Conservation (phyloP, 805 yeast genomes). For the Candida germanica region DNA sequence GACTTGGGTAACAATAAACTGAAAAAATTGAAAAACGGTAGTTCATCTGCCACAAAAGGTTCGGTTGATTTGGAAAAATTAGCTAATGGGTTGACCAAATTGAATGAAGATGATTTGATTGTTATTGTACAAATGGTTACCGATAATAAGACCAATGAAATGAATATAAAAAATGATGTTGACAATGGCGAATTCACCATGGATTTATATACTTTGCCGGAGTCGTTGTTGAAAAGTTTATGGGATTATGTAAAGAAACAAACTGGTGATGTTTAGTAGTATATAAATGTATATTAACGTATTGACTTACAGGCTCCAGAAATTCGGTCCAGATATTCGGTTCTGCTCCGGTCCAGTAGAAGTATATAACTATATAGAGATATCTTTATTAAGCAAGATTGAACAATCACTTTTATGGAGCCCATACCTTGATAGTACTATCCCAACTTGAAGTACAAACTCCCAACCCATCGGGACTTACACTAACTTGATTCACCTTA, state of each 20-base stretch:
- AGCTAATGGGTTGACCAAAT: conserved; percentile 84
- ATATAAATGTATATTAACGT: no score
- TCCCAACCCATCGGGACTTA: conserved; percentile 73
- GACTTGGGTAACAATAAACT: conserved; percentile 31
- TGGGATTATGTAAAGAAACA: conserved; percentile 92
- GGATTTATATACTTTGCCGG: conserved; percentile 93
- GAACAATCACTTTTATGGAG: conserved; percentile 17
- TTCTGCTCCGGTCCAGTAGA: no score
- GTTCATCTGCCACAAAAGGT: conserved; percentile 57
- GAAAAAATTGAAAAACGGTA: conserved; percentile 49
- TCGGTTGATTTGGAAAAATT: conserved; percentile 83
- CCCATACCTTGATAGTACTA: conserved; percentile 65
- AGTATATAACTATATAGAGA: conserved; percentile 6
- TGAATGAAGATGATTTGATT: conserved; percentile 87
- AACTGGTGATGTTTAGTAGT: conserved; percentile 26
- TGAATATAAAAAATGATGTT: conserved; percentile 92
- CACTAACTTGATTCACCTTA: conserved; percentile 58
- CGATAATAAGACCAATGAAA: conserved; percentile 90
- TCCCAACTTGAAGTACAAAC: conserved; percentile 84
- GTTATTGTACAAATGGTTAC: conserved; percentile 97
- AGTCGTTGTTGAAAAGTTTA: conserved; percentile 81
- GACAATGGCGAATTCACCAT: conserved; percentile 97
- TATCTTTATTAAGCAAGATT: neutral
- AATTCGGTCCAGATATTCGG: no score
- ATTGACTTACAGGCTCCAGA: no score